Conservation (phyloP, 768 basidiomycete species). For the Pleurotus tuber-regium region DNA sequence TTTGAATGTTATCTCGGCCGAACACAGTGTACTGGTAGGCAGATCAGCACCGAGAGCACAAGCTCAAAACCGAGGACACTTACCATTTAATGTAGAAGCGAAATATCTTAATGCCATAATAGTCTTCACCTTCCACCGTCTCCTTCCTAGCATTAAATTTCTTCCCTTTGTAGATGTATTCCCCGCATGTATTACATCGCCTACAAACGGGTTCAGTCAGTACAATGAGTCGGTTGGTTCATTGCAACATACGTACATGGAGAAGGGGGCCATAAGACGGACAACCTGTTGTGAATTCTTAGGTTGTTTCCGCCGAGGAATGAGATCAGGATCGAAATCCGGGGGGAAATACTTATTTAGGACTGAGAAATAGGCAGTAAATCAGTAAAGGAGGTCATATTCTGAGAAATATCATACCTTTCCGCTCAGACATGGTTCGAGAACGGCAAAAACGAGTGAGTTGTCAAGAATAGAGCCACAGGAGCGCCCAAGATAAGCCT, state of each 20-base stretch:
- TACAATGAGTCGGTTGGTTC: conserved; percentile 12
- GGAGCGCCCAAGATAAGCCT: too few relatives aligned
- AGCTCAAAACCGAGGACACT: conserved; percentile 28
- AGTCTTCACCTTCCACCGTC: conserved; percentile 95
- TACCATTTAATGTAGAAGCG: conserved; percentile 91
- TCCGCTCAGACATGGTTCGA: conserved; percentile 75
- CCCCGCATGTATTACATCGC: conserved; percentile 94
- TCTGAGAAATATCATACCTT: conserved; percentile 43
- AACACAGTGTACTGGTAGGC: conserved; percentile 77
- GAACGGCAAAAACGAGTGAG: too few relatives aligned
- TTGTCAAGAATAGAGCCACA: too few relatives aligned
- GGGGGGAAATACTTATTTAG: conserved; percentile 97
- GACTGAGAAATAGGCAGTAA: conserved; percentile 47
- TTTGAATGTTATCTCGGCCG: conserved; percentile 99
- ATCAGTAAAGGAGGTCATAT: not conserved
- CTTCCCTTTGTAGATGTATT: conserved; percentile 99
- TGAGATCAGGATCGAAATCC: conserved; percentile 97
- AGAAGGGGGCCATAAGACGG: conserved; percentile 98
- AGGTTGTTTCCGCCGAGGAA: conserved; percentile 84
- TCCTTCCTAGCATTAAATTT: conserved; percentile 99
- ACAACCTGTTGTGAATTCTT: conserved; percentile 97
- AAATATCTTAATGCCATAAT: conserved; percentile 97
- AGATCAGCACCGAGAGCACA: not conserved
- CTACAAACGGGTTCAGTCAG: too few relatives aligned
- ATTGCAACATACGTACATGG: conserved; percentile 61